Conservation (phyloP, 2,329 filamentous ascomycete genomes). For the Hypoxylon sp. region DNA sequence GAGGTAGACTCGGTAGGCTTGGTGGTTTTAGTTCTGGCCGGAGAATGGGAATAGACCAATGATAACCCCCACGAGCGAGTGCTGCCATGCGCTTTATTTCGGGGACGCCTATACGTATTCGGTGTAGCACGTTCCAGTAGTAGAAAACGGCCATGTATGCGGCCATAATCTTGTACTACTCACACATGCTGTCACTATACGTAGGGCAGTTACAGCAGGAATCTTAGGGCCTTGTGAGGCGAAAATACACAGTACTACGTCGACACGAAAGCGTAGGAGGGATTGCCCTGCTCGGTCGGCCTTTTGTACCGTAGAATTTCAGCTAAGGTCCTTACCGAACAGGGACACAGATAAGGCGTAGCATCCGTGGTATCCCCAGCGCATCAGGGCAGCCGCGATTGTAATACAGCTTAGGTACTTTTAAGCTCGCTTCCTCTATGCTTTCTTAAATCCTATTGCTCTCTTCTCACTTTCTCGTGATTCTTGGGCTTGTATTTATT, state of each 20-base stretch:
- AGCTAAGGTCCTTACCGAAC: constrained; percentile 14
- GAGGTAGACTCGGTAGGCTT: neutral
- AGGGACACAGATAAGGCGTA: constrained; percentile 22
- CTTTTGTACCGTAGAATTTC: constrained; percentile 7
- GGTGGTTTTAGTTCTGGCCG: constrained; percentile 11
- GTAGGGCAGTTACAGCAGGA: constrained; percentile 2
- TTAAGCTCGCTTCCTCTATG: constrained; percentile 31
- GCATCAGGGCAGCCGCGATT: constrained; percentile 14
- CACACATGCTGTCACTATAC: neutral
- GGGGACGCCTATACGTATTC: constrained; percentile 28
- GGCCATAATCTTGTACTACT: neutral
- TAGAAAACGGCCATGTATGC: neutral
- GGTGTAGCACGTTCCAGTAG: neutral
- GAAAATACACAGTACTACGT: constrained; percentile 5
- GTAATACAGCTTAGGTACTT: constrained; percentile 25
- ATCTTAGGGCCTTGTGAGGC: neutral
- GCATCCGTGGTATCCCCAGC: constrained; percentile 15
- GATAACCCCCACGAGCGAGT: constrained; percentile 12
- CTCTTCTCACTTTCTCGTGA: constrained; percentile 4
- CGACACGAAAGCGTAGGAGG: constrained; percentile 10
- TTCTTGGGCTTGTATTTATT: constrained; percentile 8
- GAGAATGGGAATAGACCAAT: constrained; percentile 27
- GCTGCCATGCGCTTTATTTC: constrained; percentile 22
- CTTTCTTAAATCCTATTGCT: constrained; percentile 19
- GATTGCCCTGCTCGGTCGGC: constrained; percentile 34